Percentiles rank a stretch among this genome's conserved stretches.
These are phyloP conservation scores for Periconia sp. DNA, from an alignment of 2,329 filamentous ascomycete genomes.

Conservation along the genomic window DNA sequence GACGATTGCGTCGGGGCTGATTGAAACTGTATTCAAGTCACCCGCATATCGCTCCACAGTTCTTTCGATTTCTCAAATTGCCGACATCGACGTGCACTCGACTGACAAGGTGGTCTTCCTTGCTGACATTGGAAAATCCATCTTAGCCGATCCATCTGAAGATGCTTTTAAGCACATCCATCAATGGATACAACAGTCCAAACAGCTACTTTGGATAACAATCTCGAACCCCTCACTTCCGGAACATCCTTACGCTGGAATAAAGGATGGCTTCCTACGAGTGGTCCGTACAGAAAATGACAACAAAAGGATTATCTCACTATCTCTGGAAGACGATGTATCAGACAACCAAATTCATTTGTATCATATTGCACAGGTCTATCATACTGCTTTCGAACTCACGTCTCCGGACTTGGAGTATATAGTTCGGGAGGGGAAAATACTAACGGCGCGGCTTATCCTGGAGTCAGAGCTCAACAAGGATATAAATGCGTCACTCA, in stretches of 20 bases:
- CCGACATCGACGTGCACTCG: neutral
- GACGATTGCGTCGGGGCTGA: neutral
- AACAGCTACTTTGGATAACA: conserved; percentile 8
- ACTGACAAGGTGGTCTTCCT: neutral
- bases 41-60: neutral
- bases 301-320: conserved; percentile 6
- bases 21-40: neutral
- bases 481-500: neutral
- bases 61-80: neutral
- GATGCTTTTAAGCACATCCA: neutral
- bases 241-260: neutral
- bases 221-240: neutral
- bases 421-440: conserved; percentile 1
- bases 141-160: neutral
- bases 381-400: neutral
- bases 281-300: conserved; percentile 6
- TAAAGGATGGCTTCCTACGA: conserved; percentile 9
- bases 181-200: neutral
- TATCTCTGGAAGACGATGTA: conserved; percentile 1
- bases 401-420: conserved; percentile 8
- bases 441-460: conserved; percentile 5
- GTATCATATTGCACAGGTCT: conserved; percentile 1
- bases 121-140: neutral
- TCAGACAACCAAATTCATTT: neutral
- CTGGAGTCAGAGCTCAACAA: conserved; percentile 2